phyloP scores from a whole-genome alignment of 345 rosid species.

The Eutrema japonicum region DNA sequence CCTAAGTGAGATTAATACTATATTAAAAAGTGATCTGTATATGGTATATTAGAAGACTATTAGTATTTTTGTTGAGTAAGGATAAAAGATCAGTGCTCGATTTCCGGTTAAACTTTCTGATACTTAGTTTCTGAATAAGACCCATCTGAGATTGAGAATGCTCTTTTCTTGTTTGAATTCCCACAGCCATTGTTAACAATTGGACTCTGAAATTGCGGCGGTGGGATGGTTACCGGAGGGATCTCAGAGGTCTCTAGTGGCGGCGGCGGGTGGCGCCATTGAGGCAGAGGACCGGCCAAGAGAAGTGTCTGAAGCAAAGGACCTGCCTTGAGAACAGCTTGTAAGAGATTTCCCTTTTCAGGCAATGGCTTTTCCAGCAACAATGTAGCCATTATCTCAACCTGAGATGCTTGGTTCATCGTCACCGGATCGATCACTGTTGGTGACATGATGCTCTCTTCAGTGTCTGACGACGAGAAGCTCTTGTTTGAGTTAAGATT shows the following conservation, averaged over 20 bases:
- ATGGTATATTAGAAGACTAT: slow-evolving; percentile 40
- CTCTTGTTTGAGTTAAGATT: slow-evolving; percentile 58
- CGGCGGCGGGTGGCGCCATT: slow-evolving; percentile 98
- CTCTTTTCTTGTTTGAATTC: slow-evolving; percentile 64
- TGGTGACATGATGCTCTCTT: slow-evolving; percentile 88
- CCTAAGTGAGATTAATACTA: slow-evolving; percentile 36
- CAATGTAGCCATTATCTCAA: slow-evolving; percentile 34
- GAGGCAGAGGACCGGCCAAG: slow-evolving; percentile 90
- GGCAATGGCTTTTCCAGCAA: slow-evolving; percentile 73
- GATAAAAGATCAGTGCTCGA: slow-evolving; percentile 16
- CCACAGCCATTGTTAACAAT: slow-evolving; percentile 46
- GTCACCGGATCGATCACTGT: slow-evolving; percentile 35
- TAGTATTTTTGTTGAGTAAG: slow-evolving; percentile 32
- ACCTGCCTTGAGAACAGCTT: slow-evolving; percentile 94
- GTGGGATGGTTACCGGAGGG: slow-evolving; percentile 75
- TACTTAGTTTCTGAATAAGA: slow-evolving; percentile 61
- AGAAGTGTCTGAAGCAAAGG: slow-evolving; percentile 91
- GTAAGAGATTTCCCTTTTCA: slow-evolving; percentile 90
- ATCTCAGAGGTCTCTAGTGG: slow-evolving; percentile 86
- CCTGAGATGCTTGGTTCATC: slow-evolving; percentile 25
- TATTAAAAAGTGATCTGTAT: slow-evolving; percentile 27
- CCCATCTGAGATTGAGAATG: slow-evolving; percentile 49
- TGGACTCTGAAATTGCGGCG: slow-evolving; percentile 47
- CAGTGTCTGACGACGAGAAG: slow-evolving; percentile 82
- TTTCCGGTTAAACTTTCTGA: slow-evolving; percentile 58